Conservation (phyloP, 1,284 basidiomycete species). For the Mycena citricolor region DNA sequence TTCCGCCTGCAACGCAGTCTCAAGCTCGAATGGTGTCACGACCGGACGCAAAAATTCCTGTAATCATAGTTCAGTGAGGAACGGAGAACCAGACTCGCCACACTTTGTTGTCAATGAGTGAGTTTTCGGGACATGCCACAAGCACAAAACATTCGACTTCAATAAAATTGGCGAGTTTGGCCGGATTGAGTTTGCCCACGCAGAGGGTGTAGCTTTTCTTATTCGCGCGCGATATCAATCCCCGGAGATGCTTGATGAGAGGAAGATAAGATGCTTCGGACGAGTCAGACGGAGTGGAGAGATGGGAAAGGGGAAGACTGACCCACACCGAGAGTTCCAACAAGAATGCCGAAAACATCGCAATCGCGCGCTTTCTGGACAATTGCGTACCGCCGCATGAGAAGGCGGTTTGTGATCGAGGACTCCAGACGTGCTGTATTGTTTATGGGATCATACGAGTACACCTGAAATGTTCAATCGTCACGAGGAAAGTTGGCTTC, state of each 20-base stretch:
- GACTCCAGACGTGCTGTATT: slow-evolving; percentile 57
- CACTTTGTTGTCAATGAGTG: slow-evolving; percentile 82
- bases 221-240: slow-evolving; percentile 58
- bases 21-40: slow-evolving; percentile 92
- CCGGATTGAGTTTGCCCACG: slow-evolving; percentile 94
- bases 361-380: slow-evolving; percentile 91
- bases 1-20: slow-evolving; percentile 73
- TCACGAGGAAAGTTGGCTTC: background rate
- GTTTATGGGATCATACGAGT: slow-evolving; percentile 72
- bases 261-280: slow-evolving; percentile 77
- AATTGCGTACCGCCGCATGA: slow-evolving; percentile 89
- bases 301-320: slow-evolving; percentile 31
- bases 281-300: background rate
- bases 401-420: slow-evolving; percentile 70
- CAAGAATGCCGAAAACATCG: slow-evolving; percentile 93
- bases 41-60: slow-evolving; percentile 91
- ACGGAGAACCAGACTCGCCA: slow-evolving; percentile 1
- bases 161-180: slow-evolving; percentile 94
- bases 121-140: slow-evolving; percentile 94
- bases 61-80: background rate
- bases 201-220: slow-evolving; percentile 95
- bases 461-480: slow-evolving; percentile 47
- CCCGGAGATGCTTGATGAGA: slow-evolving; percentile 75
- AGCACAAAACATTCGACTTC: slow-evolving; percentile 97
- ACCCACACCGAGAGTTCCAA: slow-evolving; percentile 93